Base-by-base conservation (phyloP, 495 filamentous ascomycete species). In the Hyaloscypha bicolor region DNA sequence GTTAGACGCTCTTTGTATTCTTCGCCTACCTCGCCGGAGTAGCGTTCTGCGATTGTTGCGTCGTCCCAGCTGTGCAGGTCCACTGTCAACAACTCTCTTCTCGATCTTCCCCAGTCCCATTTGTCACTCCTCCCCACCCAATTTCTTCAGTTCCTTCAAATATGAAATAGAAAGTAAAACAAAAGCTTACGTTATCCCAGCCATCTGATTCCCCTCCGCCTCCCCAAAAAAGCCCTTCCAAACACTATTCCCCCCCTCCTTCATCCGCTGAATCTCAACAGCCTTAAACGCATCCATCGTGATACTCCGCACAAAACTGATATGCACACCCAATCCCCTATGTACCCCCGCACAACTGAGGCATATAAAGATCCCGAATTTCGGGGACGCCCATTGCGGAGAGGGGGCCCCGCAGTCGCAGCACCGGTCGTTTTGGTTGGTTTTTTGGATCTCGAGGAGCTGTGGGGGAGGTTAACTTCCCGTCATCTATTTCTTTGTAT, bases 251-350 rank as follows among this genome's bases (percentile, higher is more conserved):
- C 93, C 93, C 25, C 93, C 93, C 14, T 87, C 78, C 31, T 91
- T 84, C 93, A 97, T 96, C 70, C 93, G 88, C 76, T 88, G 85
- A 67, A 96, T 91, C 75, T 97, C 93, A 64, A 82, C 81, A 69
- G 86, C 85, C 76, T 99, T 99, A 81, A 99, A 97, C 65, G 91
- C 91, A 82, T 99, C 95, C 95, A 99, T 99, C 56, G 91, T 96
- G 69, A 98, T 93, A 66, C 88, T 92, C 69, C 95, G 90, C 62
- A 99, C 93, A 80, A 99, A 99, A 74, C 93, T 97, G 74, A 99
- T 97, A 82, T 99, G 95, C 32, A 99, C 95, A 61, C 95, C 95
- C 19, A 99, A 86, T 3, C 93, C 91, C 71, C 95, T 91, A 81
- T 99, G 95, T 32, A 93, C 92, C 69, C 95, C 95, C 58, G 95